A percentile compares a stretch with the other conserved stretches of the same genome.
Conservation (phyloP, 345 rosid species). For the Camelina neglecta region DNA sequence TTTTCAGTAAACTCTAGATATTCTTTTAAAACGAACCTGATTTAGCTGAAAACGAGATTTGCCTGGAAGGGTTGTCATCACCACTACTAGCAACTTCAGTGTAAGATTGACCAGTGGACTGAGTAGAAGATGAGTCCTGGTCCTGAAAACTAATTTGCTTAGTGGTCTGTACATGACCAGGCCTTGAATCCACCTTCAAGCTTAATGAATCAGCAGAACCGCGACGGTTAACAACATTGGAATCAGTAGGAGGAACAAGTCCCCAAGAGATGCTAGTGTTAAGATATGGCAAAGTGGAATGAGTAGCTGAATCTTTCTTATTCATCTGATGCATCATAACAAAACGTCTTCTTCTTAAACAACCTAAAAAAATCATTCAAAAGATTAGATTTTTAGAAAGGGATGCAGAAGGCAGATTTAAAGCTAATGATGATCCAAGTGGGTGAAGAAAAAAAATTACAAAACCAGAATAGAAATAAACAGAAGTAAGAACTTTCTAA, state of each 20-base stretch:
- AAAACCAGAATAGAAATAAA: conserved; percentile 23
- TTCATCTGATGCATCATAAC: conserved; percentile 56
- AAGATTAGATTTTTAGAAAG: background rate
- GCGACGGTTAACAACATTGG: conserved; percentile 2
- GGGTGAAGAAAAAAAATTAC: background rate
- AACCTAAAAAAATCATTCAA: conserved; percentile 21
- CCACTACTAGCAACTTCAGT: conserved; percentile 60
- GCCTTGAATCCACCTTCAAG: conserved; percentile 58
- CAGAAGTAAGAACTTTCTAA: conserved; percentile 29
- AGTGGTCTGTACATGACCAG: conserved; percentile 43
- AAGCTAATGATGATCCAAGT: background rate
- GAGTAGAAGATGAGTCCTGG: conserved; percentile 71
- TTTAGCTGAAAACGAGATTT: conserved; percentile 37
- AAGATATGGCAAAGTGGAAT: conserved; percentile 45
- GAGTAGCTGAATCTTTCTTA: conserved; percentile 43
- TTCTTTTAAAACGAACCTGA: conserved; percentile 30
- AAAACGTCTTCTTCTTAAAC: conserved; percentile 6
- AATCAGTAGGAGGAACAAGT: conserved; percentile 47
- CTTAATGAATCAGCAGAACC: conserved; percentile 45
- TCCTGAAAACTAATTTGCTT: conserved; percentile 65
- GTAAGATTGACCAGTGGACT: conserved; percentile 73
- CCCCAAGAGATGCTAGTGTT: conserved; percentile 54
- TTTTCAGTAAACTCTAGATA: no score
- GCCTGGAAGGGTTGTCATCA: conserved; percentile 47
- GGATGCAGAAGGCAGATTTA: background rate